These are phyloP conservation scores for Meira miltonrushii DNA, from an alignment of 1,284 basidiomycete genomes.

Conservation along the genomic window DNA sequence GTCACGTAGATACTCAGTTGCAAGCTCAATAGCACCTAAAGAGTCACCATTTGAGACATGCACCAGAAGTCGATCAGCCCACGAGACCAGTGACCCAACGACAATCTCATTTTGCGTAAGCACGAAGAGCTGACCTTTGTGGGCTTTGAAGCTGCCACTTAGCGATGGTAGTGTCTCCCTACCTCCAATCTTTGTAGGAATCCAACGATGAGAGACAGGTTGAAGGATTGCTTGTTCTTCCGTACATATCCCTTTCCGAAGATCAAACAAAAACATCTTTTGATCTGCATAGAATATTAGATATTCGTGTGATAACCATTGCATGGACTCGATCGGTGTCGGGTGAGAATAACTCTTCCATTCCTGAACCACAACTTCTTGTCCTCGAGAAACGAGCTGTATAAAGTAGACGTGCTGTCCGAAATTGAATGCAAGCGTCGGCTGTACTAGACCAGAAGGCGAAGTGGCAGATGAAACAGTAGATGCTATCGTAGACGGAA, in stretches of 20 bases:
- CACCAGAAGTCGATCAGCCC: conserved; percentile 85
- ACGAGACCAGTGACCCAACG: conserved; percentile 82
- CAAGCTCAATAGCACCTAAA: conserved; percentile 79
- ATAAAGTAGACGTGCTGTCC: conserved; percentile 31
- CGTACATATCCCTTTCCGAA: conserved; percentile 28
- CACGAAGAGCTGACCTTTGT: conserved; percentile 86
- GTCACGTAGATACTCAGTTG: conserved; percentile 71
- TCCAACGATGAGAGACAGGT: conserved; percentile 40
- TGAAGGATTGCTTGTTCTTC: conserved; percentile 27
- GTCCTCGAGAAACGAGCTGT: conserved; percentile 17
- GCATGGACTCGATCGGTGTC: conserved; percentile 52
- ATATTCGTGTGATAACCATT: conserved; percentile 55
- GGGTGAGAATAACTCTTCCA: conserved; percentile 50
- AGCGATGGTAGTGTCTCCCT: conserved; percentile 55
- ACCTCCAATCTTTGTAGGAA: conserved; percentile 8
- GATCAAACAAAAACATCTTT: conserved; percentile 32
- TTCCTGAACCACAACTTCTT: conserved; percentile 15
- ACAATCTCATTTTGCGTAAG: conserved; percentile 63
- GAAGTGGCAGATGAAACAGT: not conserved
- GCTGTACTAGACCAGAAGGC: conserved; percentile 8
- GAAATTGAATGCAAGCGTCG: conserved; percentile 41
- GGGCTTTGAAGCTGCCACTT: conserved; percentile 64
- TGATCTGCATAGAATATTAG: conserved; percentile 23
- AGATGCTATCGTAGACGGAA: not conserved
- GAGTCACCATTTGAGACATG: conserved; percentile 83